Evolutionary conservation across 495 filamentous ascomycete genomes (phyloP), one percentile per base, ranked within the genome.

Genomic region (Aspergillus avenaceus): DNA sequence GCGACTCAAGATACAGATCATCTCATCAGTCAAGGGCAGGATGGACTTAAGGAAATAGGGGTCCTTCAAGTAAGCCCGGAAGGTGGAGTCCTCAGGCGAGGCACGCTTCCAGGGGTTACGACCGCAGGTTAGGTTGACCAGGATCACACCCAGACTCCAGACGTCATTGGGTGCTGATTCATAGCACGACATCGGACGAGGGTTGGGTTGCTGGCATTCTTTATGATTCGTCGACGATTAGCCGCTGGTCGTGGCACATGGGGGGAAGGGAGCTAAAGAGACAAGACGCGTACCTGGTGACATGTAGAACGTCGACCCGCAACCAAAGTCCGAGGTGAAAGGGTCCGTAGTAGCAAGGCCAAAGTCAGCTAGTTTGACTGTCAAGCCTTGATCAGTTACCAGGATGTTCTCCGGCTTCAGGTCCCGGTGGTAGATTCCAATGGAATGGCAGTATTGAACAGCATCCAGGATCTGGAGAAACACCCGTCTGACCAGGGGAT

Each of bases 241-340:
- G 18, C 36, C 48, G 26, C 21, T 28, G 43, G 46, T 21, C 16
- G 2, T 8, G 29, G 50, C 42, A 47, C 47, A 41, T 24, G 49
- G 41, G 11, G 19, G 14, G 31, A 34, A 36, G 31, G 31, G 23
- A 21, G 16, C 9, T 16, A 32, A 21, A 19, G 25, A 18, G 13
- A 25, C 22, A 42, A 40, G 28, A 13, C 47, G 58, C 79, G 71
- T 88, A 97, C 93, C 93, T 81, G 93, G 93, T 50, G 87, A 92
- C 95, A 97, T 97, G 75, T 99, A 97, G 65, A 99, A 97, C 12
- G 93, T 97, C 14, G 92, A 97, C 42, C 93, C 93, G 68, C 95
- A 99, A 48, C 95, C 95, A 69, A 95, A 97, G 67, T 99, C 93
- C 52, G 91, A 84, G 51, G 92, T 95, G 51, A 84, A 73, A 47